Evolutionary conservation across 2,329 filamentous ascomycete species (phyloP), one percentile per base, ranked within the genome.

Genomic region (Colletotrichum sansevieriae): DNA sequence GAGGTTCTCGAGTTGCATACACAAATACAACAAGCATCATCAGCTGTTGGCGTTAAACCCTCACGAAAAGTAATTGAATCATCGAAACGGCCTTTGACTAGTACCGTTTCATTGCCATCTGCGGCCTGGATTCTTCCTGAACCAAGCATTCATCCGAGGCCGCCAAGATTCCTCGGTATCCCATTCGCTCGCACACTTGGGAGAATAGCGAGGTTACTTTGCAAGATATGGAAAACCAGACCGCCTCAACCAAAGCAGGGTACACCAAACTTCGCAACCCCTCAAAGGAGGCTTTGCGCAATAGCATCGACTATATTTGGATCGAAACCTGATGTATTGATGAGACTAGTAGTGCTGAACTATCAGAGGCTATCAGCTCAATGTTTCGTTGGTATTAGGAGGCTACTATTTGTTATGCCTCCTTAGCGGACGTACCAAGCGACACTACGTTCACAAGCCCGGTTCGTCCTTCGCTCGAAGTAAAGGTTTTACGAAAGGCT

Each of bases 111-210:
- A 29, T 29, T 29, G 29, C 29, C 7, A 29, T 29, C 29, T 29
- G 4, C 29, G 29, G 6, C 1, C 29, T 29, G 1, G 6, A 29
- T 29, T 29, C 29, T 29, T 29, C 9, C 29, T 29, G 7, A 29
- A 9, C 8, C 29, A 29, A 7, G 29, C 29, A 29, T 8, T 29
- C 4, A 8, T 29, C 29, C 29, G 29, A 29, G 29, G 29, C 29
- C 29, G 29, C 7, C 3, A 68, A 63, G 15, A 29, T 57, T 1
- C 76, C 75, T 0, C 20, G 44, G 0, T 81, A 80, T 59, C 77
- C 75, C 11, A 80, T 80, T 25, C 73, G 81, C 0, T 81, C 78
- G 3, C 79, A 80, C 49, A 79, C 77, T 0, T 80, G 79, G 78
- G 74, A 70, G 8, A 60, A 73, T 2, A 74, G 74, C 0, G 77